Percentiles rank a stretch among this genome's conserved stretches.
These are phyloP conservation scores for Wallacemonas sp. DNA, from an alignment of 208 protist genomes.

Conservation along the genomic window DNA sequence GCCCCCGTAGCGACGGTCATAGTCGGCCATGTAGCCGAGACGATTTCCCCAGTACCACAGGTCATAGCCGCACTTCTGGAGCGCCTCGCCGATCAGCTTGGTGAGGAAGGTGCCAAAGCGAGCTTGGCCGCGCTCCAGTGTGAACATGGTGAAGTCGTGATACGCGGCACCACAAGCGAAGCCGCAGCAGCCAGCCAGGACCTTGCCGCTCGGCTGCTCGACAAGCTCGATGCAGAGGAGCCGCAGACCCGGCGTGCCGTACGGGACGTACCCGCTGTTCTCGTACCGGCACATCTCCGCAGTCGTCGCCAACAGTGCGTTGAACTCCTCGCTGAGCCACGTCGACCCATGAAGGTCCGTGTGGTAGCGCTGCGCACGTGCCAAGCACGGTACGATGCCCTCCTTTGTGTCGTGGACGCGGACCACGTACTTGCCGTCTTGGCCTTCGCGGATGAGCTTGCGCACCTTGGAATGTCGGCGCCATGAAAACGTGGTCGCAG, in stretches of 20 bases:
- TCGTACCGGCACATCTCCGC: slow-evolving; percentile 8
- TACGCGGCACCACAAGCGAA: slow-evolving; percentile 60
- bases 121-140: slow-evolving; percentile 23
- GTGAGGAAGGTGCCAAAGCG: slow-evolving; percentile 59
- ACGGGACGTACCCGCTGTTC: not conserved
- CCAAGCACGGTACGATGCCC: slow-evolving; percentile 36
- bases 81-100: slow-evolving; percentile 69
- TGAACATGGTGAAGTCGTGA: slow-evolving; percentile 87
- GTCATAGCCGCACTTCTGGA: slow-evolving; percentile 73
- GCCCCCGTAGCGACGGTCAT: slow-evolving; percentile 52
- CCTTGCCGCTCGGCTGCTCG: slow-evolving; percentile 26
- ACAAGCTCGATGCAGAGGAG: slow-evolving; percentile 60
- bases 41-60: slow-evolving; percentile 82
- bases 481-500: slow-evolving; percentile 32
- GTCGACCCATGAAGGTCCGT: slow-evolving; percentile 12
- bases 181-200: slow-evolving; percentile 67
- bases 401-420: slow-evolving; percentile 37
- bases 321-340: slow-evolving; percentile 41
- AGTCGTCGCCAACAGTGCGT: slow-evolving; percentile 13
- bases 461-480: slow-evolving; percentile 49
- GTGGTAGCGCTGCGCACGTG: slow-evolving; percentile 54
- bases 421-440: slow-evolving; percentile 37
- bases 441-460: slow-evolving; percentile 25
- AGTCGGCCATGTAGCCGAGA: slow-evolving; percentile 71
- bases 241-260: slow-evolving; percentile 16